Conservation (phyloP, 768 basidiomycete genomes). For the Lentinula raphanica region DNA sequence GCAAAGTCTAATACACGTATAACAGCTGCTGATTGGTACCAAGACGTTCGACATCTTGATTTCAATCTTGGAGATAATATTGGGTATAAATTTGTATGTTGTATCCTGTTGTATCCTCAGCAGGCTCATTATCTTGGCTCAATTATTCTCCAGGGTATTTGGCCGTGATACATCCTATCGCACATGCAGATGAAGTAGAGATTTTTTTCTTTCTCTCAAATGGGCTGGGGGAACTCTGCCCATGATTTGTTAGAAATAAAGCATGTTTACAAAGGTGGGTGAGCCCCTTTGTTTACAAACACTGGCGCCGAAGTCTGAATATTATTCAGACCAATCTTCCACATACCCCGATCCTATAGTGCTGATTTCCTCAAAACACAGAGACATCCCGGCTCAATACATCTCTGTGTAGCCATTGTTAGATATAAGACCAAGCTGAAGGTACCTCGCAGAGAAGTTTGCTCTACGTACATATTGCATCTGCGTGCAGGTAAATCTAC, state of each 20-base stretch:
- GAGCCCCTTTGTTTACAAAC: neutral
- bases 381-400: constrained; percentile 61
- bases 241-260: constrained; percentile 44
- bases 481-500: constrained; percentile 49
- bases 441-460: constrained; percentile 73
- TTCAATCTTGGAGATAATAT: constrained; percentile 63
- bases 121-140: neutral
- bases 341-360: constrained; percentile 50
- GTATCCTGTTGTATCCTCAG: constrained; percentile 13
- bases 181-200: constrained; percentile 58
- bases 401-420: constrained; percentile 90
- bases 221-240: constrained; percentile 61
- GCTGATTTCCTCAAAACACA: no score
- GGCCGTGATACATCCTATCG: constrained; percentile 71
- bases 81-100: no score
- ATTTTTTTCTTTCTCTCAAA: constrained; percentile 50
- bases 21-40: constrained; percentile 80
- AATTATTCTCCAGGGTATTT: constrained; percentile 64
- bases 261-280: constrained; percentile 29
- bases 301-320: neutral
- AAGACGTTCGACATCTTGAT: constrained; percentile 90
- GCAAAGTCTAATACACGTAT: constrained; percentile 64
- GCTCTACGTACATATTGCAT: constrained; percentile 71
- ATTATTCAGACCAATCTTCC: constrained; percentile 45
- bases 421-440: constrained; percentile 83